phyloP scores from a whole-genome alignment of 495 filamentous ascomycete genomes.

The Niebla homalea region DNA sequence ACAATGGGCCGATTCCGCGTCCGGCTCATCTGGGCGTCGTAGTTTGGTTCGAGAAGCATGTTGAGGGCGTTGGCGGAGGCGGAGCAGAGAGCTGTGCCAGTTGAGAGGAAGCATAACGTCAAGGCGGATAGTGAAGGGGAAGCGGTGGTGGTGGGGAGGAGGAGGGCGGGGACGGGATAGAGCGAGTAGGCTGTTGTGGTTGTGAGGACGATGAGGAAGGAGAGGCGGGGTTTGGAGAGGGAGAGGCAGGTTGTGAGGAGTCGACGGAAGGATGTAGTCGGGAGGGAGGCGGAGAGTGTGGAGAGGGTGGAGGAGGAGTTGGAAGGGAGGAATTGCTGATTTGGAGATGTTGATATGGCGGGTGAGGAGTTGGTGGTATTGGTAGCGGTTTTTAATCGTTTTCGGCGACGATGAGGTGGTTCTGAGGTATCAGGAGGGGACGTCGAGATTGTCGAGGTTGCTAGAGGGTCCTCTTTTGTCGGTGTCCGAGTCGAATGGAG shows the following conservation, averaged over 20 bases:
- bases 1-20: slow-evolving; percentile 85
- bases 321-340: slow-evolving; percentile 45
- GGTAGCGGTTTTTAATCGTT: slow-evolving; percentile 34
- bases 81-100: slow-evolving; percentile 71
- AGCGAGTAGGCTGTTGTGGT: slow-evolving; percentile 86
- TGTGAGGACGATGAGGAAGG: slow-evolving; percentile 79
- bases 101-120: slow-evolving; percentile 83
- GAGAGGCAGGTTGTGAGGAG: slow-evolving; percentile 75
- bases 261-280: slow-evolving; percentile 59
- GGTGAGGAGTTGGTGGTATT: background rate
- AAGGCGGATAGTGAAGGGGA: slow-evolving; percentile 78
- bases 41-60: slow-evolving; percentile 86
- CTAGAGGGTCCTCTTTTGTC: background rate
- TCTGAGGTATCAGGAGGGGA: slow-evolving; percentile 26
- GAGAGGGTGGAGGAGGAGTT: slow-evolving; percentile 79
- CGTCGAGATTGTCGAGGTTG: slow-evolving; percentile 16
- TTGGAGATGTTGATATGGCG: background rate
- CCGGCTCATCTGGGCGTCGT: slow-evolving; percentile 84
- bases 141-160: slow-evolving; percentile 49
- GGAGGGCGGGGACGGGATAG: slow-evolving; percentile 70
- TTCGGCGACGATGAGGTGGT: slow-evolving; percentile 37
- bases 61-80: slow-evolving; percentile 89
- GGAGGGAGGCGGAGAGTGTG: slow-evolving; percentile 50
- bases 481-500: background rate
- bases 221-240: slow-evolving; percentile 86